phyloP scores from a whole-genome alignment of 345 rosid genomes.

The Syzygium oleosum region DNA sequence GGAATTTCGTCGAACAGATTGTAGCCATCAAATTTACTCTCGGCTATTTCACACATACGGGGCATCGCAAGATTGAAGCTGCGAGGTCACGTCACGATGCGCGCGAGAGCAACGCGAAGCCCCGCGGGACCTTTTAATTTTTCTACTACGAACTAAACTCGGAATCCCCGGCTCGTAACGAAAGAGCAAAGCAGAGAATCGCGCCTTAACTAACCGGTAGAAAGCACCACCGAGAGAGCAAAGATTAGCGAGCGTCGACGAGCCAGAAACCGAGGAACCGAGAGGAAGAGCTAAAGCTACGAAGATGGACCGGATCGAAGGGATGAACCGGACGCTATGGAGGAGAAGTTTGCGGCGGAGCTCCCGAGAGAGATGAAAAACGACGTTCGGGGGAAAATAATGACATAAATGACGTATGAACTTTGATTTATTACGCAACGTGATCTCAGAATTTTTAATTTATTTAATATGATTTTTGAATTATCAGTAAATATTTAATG shows the following conservation, averaged over 20 bases:
- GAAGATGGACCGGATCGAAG: neutral
- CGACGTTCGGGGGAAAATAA: neutral
- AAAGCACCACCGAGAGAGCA: neutral
- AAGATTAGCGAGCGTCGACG: neutral
- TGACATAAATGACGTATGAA: neutral
- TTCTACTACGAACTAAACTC: neutral
- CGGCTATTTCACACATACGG: neutral
- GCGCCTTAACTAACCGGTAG: neutral
- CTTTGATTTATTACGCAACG: rapidly evolving
- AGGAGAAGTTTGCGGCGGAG: neutral
- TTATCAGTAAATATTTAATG: neutral
- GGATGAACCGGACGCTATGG: neutral
- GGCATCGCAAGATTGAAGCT: neutral
- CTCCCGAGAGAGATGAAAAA: neutral
- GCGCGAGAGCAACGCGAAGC: neutral
- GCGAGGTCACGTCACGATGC: neutral
- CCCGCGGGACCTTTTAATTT: neutral
- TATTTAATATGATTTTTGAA: rapidly evolving
- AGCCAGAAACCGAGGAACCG: neutral
- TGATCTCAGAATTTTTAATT: neutral
- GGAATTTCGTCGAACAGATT: neutral
- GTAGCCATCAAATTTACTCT: neutral
- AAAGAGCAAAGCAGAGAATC: neutral
- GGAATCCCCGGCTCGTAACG: neutral
- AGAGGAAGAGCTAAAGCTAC: neutral